phyloP scores from a whole-genome alignment of 2,329 filamentous ascomycete genomes.

The Penicillium sp. region DNA sequence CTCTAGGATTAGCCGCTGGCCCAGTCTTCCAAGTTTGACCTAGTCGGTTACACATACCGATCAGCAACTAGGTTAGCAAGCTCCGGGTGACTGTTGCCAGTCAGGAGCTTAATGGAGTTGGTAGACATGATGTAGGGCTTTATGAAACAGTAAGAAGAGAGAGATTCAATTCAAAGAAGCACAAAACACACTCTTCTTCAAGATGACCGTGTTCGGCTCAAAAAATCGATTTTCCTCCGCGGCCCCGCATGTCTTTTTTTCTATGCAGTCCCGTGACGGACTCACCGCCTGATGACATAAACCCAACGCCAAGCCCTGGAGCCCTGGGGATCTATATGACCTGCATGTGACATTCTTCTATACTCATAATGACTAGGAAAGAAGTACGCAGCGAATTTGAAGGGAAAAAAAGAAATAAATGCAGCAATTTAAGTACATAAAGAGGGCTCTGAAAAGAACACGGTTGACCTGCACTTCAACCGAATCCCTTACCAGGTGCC shows the following conservation, averaged over 20 bases:
- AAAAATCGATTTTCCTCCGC: slow-evolving; percentile 26
- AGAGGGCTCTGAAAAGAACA: slow-evolving; percentile 9
- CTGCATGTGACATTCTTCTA: not conserved
- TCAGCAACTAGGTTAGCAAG: slow-evolving; percentile 69
- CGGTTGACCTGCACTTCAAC: slow-evolving; percentile 47
- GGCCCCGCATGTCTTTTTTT: slow-evolving; percentile 27
- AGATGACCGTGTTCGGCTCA: slow-evolving; percentile 13
- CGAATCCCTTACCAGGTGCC: slow-evolving; percentile 8
- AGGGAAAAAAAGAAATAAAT: slow-evolving; percentile 11
- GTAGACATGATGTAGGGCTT: slow-evolving; percentile 57
- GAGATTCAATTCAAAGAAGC: not conserved
- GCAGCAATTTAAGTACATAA: slow-evolving; percentile 27
- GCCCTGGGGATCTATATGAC: not conserved
- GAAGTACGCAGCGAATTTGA: not conserved
- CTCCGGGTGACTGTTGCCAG: slow-evolving; percentile 72
- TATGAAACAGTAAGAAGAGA: not conserved
- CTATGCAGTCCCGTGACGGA: slow-evolving; percentile 22
- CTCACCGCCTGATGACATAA: slow-evolving; percentile 21
- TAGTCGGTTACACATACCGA: slow-evolving; percentile 49
- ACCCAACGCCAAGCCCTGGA: not conserved
- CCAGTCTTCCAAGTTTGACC: not conserved
- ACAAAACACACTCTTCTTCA: slow-evolving; percentile 5
- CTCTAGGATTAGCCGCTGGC: slow-evolving; percentile 15
- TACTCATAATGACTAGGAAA: not conserved
- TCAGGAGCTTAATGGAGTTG: slow-evolving; percentile 73